A percentile compares a stretch with the other conserved stretches of the same genome.
Conservation (phyloP, 352 stramenopile genomes). For the Phytophthora vignae region DNA sequence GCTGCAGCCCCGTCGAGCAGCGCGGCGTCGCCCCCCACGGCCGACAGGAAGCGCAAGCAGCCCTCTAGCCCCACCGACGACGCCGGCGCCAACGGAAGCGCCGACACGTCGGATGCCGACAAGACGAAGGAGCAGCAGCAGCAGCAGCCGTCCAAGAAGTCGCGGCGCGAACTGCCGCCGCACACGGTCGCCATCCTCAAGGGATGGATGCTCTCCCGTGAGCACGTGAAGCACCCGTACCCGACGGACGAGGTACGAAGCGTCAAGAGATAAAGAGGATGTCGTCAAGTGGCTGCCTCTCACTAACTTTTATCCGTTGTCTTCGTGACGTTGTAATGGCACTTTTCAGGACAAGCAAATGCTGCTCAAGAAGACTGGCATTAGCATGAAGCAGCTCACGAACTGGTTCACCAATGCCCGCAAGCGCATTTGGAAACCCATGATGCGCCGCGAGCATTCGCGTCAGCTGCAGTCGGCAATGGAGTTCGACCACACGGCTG, state of each 20-base stretch:
- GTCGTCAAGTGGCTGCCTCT: slow-evolving; percentile 11
- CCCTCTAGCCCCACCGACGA: slow-evolving; percentile 36
- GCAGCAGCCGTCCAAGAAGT: slow-evolving; percentile 69
- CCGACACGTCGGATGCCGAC: slow-evolving; percentile 36
- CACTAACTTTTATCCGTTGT: neutral
- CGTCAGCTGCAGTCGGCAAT: slow-evolving; percentile 77
- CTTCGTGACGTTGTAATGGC: slow-evolving; percentile 1
- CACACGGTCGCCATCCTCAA: slow-evolving; percentile 89
- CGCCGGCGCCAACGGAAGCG: slow-evolving; percentile 34
- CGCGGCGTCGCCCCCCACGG: slow-evolving; percentile 26
- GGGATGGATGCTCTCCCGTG: slow-evolving; percentile 89
- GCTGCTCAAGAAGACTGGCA: slow-evolving; percentile 89
- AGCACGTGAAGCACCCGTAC: slow-evolving; percentile 92
- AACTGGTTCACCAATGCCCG: slow-evolving; percentile 92
- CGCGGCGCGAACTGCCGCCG: slow-evolving; percentile 78
- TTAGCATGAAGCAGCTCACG: slow-evolving; percentile 93
- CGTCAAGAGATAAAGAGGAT: slow-evolving; percentile 17
- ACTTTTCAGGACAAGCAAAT: slow-evolving; percentile 84
- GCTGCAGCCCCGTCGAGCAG: slow-evolving; percentile 5
- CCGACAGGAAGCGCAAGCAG: slow-evolving; percentile 42
- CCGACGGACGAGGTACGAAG: slow-evolving; percentile 79
- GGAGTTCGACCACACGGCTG: slow-evolving; percentile 68
- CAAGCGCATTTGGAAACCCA: slow-evolving; percentile 92
- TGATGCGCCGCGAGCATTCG: slow-evolving; percentile 88
- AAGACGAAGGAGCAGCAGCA: slow-evolving; percentile 45